phyloP scores from a whole-genome alignment of 176 grass and related monocot genomes.

The Zoysia pacifica region DNA sequence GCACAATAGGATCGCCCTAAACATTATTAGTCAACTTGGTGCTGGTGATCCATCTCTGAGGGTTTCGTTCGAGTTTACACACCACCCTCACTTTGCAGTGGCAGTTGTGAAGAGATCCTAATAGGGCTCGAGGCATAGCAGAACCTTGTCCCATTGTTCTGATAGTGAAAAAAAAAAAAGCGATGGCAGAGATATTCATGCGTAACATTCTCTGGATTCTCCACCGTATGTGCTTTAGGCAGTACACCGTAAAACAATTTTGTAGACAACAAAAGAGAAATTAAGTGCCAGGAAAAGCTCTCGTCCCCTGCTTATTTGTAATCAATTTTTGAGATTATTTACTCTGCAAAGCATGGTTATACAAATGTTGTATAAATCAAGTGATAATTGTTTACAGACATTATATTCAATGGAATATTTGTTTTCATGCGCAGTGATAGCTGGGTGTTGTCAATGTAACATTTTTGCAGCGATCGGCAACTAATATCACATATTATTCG shows the following conservation, averaged over 20 bases:
- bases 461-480: no score
- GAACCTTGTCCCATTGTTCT: neutral
- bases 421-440: no score
- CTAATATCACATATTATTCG: no score
- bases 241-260: constrained; percentile 46
- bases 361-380: no score
- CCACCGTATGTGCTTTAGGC: constrained; percentile 29
- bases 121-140: constrained; percentile 12
- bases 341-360: constrained; percentile 3
- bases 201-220: neutral
- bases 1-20: constrained; percentile 86
- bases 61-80: constrained; percentile 84
- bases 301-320: constrained; percentile 9
- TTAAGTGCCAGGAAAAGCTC: constrained; percentile 2
- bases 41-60: constrained; percentile 58
- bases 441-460: no score
- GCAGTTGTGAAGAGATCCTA: constrained; percentile 89
- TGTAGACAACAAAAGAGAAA: constrained; percentile 33
- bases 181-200: neutral
- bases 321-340: constrained; percentile 26
- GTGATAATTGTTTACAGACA: no score
- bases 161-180: neutral
- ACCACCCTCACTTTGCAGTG: constrained; percentile 89
- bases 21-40: constrained; percentile 79
- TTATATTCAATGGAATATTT: no score